phyloP scores from a whole-genome alignment of 1,139 yeast genomes.

The Kodamaea fungicola region DNA sequence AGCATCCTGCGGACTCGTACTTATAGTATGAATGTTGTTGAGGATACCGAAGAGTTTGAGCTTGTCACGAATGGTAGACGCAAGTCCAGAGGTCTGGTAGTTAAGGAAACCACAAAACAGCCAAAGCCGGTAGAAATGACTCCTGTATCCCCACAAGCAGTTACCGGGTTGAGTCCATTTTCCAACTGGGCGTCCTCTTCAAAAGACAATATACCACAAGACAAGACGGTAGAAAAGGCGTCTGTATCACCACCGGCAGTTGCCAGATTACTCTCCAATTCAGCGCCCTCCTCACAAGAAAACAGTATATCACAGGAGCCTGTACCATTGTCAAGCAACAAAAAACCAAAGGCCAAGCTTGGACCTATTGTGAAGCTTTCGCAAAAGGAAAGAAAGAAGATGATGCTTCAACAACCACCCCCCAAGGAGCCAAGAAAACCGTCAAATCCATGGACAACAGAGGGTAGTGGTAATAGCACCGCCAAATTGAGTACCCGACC shows the following conservation, averaged over 20 bases:
- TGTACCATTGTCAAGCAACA: conserved; percentile 5
- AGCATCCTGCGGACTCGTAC: conserved; percentile 6
- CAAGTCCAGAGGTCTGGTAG: conserved; percentile 13
- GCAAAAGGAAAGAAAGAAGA: conserved; percentile 50
- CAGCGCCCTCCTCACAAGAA: conserved; percentile 21
- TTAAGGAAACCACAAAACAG: conserved; percentile 1
- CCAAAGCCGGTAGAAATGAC: neutral
- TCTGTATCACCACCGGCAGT: neutral
- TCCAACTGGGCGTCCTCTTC: conserved; percentile 30
- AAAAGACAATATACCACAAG: too few species aligned
- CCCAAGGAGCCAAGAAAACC: conserved; percentile 1
- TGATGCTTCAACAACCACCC: conserved; percentile 11
- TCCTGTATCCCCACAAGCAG: neutral
- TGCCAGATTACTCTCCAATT: conserved; percentile 25
- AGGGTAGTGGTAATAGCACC: too few species aligned
- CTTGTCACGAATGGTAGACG: conserved; percentile 24
- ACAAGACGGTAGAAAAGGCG: neutral
- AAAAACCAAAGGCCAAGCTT: conserved; percentile 26
- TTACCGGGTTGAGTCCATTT: conserved; percentile 24
- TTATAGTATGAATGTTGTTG: conserved; percentile 19
- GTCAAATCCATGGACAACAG: conserved; percentile 7
- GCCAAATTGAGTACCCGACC: too few species aligned
- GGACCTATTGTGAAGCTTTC: conserved; percentile 41
- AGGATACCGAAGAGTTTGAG: conserved; percentile 30
- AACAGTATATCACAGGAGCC: too few species aligned